Percentiles rank a stretch among this genome's conserved stretches.
Evolutionary conservation across 2,329 filamentous ascomycete genomes (phyloP).

Genomic region (Talaromyces sp.): DNA sequence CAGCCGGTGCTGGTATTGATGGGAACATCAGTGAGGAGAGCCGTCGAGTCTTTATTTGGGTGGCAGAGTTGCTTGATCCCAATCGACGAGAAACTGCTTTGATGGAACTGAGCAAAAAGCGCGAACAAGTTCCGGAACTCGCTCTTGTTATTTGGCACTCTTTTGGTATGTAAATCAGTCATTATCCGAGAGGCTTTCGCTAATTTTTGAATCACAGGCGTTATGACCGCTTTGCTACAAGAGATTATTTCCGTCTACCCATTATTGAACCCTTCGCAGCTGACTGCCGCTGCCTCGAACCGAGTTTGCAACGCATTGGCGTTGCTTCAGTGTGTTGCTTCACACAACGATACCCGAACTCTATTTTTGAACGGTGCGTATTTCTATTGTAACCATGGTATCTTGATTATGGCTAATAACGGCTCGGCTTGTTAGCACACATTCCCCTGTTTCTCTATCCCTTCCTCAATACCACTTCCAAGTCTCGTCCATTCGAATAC

Average conservation of each 20-base stretch:
- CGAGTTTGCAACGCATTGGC: slow-evolving; percentile 95
- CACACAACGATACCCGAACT: slow-evolving; percentile 90
- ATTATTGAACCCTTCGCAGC: slow-evolving; percentile 89
- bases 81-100: slow-evolving; percentile 83
- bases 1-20: slow-evolving; percentile 48
- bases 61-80: slow-evolving; percentile 84
- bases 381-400: not conserved
- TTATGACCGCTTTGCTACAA: slow-evolving; percentile 95
- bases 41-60: slow-evolving; percentile 84
- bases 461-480: slow-evolving; percentile 97
- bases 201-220: slow-evolving; percentile 53
- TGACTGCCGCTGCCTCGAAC: slow-evolving; percentile 96
- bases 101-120: slow-evolving; percentile 95
- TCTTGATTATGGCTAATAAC: not conserved
- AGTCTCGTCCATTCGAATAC: slow-evolving; percentile 96
- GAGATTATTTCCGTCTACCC: slow-evolving; percentile 99
- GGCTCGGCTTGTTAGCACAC: slow-evolving; percentile 61
- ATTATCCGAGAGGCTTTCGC: not conserved
- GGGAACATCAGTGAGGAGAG: slow-evolving; percentile 80
- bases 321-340: slow-evolving; percentile 92
- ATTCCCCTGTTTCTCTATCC: slow-evolving; percentile 97
- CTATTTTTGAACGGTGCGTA: slow-evolving; percentile 81
- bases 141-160: slow-evolving; percentile 97
- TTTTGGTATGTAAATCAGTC: slow-evolving; percentile 62
- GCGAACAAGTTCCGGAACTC: slow-evolving; percentile 94